A percentile compares a stretch with the other conserved stretches of the same genome.
Evolutionary conservation across 179 eudicot species (phyloP).

Genomic region (Gypsophila paniculata): DNA sequence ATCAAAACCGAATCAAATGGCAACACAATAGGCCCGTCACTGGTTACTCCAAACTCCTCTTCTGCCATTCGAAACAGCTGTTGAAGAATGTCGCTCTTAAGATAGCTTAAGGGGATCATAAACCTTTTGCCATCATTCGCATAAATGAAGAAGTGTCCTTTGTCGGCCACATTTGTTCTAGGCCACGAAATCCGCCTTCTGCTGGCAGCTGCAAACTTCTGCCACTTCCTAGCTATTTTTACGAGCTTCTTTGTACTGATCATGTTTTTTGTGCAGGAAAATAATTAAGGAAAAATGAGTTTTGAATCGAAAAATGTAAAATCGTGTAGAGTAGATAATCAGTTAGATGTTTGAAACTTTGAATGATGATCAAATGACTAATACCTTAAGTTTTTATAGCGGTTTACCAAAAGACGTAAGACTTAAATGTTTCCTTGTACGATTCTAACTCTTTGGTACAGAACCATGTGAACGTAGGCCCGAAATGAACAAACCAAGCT

Average conservation of each 20-base stretch:
- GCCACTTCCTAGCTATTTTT: conserved; percentile 37
- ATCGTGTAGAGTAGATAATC: too few relatives aligned
- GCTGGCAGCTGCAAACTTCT: conserved; percentile 25
- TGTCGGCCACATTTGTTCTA: conserved; percentile 6
- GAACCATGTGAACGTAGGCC: conserved; percentile 8
- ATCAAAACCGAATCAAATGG: conserved; percentile 25
- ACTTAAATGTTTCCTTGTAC: not conserved
- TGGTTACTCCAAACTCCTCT: conserved; percentile 26
- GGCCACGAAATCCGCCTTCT: conserved; percentile 21
- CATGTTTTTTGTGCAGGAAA: conserved; percentile 2
- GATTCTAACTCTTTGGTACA: not conserved
- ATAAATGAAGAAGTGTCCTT: conserved; percentile 26
- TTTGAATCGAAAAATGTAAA: too few relatives aligned
- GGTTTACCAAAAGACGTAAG: not conserved
- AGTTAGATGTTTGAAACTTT: not conserved
- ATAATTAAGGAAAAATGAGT: too few relatives aligned
- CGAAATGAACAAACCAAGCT: not conserved
- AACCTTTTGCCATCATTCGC: conserved; percentile 17
- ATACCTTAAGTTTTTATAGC: not conserved
- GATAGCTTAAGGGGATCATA: conserved; percentile 26
- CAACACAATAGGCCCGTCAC: conserved; percentile 21
- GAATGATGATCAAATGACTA: not conserved
- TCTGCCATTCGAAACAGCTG: conserved; percentile 23
- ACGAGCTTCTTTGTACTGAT: conserved; percentile 28
- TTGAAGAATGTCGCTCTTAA: conserved; percentile 20